A percentile compares a stretch with the other conserved stretches of the same genome.
phyloP scores from a whole-genome alignment of 2,329 filamentous ascomycete genomes.

The Penicillium sumatraense region DNA sequence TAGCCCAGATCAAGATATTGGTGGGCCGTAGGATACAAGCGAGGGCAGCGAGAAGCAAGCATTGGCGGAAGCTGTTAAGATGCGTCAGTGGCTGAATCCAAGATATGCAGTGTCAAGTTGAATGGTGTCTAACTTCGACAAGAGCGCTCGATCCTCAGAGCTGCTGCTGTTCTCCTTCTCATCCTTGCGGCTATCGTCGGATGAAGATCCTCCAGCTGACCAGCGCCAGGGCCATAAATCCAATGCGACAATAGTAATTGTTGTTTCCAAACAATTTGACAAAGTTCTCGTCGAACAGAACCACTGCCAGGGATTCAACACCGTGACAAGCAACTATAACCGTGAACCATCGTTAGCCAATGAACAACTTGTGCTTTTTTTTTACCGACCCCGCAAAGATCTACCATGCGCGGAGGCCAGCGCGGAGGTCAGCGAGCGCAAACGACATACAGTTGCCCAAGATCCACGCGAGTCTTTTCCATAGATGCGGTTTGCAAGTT shows the following conservation, averaged over 20 bases:
- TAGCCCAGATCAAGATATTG: slow-evolving; percentile 83
- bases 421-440: neutral
- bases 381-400: neutral
- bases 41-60: slow-evolving; percentile 75
- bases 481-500: slow-evolving; percentile 74
- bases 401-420: neutral
- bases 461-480: slow-evolving; percentile 66
- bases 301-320: slow-evolving; percentile 91
- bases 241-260: slow-evolving; percentile 78
- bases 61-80: slow-evolving; percentile 59
- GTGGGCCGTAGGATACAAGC: slow-evolving; percentile 89
- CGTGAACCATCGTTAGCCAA: neutral
- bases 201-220: slow-evolving; percentile 48
- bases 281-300: slow-evolving; percentile 92
- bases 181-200: slow-evolving; percentile 35
- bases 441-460: slow-evolving; percentile 66
- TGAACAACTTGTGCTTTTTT: slow-evolving; percentile 15
- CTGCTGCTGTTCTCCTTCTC: slow-evolving; percentile 15
- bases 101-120: neutral
- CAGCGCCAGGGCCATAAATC: slow-evolving; percentile 86
- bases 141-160: slow-evolving; percentile 15
- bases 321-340: slow-evolving; percentile 71
- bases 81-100: slow-evolving; percentile 11
- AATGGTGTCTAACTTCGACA: slow-evolving; percentile 30
- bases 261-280: slow-evolving; percentile 93